Evolutionary conservation across 306 rosid species (phyloP), one percentile per base, ranked within the genome.

Genomic region (Lagenaria siceraria): DNA sequence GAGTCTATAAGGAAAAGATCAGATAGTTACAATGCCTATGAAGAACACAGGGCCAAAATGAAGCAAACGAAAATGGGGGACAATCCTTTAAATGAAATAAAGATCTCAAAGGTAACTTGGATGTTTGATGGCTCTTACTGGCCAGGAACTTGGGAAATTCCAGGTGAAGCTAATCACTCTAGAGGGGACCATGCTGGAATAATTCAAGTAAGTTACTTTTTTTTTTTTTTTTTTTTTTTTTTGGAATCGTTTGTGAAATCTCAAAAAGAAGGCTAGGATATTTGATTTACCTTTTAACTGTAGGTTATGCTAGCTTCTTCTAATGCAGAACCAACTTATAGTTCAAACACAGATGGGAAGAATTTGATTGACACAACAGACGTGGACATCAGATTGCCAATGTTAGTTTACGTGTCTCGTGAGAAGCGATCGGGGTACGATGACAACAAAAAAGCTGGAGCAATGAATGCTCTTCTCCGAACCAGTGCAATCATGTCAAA

Each of bases 91-190:
- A 90, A 92, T 22, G 69, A 83, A 19, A 70, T 89, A 10, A 92
- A 87, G 87, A 84, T 85, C 82, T 74, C 90, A 0, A 92, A 81
- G 82, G 97, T 90, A 74, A 92, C 86, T 29, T 90, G 97, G 97
- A 92, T 92, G 97, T 92, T 90, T 6, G 97, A 92, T 83, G 92
- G 96, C 43, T 88, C 96, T 85, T 92, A 87, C 66, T 92, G 97
- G 97, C 87, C 91, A 14, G 97, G 97, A 77, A 87, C 97, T 61
- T 92, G 97, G 97, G 81, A 40, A 40, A 12, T 83, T 22, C 88
- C 97, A 12, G 87, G 85, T 27, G 93, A 92, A 79, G 35, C 82
- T 10, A 93, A 92, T 8, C 97, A 92, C 82, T 83, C 96, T 1
- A 86, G 93, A 85, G 96, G 93, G 10, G 96, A 92, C 61, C 97